These are phyloP conservation scores for Dillenia suffruticosa DNA, from an alignment of 164 flowering plant species.

Conservation along the genomic window DNA sequence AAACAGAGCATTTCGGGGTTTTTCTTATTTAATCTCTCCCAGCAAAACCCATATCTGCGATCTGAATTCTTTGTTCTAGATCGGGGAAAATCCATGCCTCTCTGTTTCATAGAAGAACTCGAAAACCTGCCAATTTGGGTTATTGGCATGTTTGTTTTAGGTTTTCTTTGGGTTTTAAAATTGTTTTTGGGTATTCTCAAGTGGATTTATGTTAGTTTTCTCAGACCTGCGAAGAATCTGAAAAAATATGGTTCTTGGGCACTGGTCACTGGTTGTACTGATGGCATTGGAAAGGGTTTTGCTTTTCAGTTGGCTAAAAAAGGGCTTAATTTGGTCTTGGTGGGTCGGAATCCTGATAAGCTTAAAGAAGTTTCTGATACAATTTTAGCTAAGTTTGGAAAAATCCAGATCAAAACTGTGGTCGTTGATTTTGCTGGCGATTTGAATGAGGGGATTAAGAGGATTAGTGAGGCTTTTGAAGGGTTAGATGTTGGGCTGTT, in stretches of 20 bases:
- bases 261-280: conserved; percentile 83
- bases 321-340: conserved; percentile 69
- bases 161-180: conserved; percentile 34
- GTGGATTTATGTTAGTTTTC: conserved; percentile 66
- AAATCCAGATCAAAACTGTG: conserved; percentile 53
- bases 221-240: conserved; percentile 77
- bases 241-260: conserved; percentile 95
- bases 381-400: conserved; percentile 39
- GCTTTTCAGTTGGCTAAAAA: conserved; percentile 78
- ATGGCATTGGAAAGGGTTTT: conserved; percentile 88
- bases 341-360: conserved; percentile 74
- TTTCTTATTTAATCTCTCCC: neutral
- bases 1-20: neutral
- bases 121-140: conserved; percentile 42
- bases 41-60: conserved; percentile 7
- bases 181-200: conserved; percentile 28
- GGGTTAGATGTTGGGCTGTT: conserved; percentile 82
- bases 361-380: conserved; percentile 49
- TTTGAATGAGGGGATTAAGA: conserved; percentile 51
- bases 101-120: conserved; percentile 15
- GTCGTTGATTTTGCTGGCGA: conserved; percentile 81
- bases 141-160: conserved; percentile 38
- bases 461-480: conserved; percentile 49
- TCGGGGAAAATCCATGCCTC: conserved; percentile 9
- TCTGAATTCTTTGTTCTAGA: neutral